Evolutionary conservation across 805 yeast species (phyloP).

Genomic region (Yueomyces sinensis): DNA sequence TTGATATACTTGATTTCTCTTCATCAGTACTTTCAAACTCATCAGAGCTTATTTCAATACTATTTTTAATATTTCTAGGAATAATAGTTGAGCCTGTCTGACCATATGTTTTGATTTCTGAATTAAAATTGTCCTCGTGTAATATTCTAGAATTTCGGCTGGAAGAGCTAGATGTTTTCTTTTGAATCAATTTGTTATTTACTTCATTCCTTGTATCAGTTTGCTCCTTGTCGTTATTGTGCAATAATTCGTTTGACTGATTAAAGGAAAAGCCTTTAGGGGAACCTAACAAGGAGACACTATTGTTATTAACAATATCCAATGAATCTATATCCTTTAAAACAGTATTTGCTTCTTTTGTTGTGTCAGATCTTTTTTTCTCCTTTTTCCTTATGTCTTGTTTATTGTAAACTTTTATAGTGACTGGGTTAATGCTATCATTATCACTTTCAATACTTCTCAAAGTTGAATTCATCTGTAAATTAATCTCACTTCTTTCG

Average conservation of each 20-base stretch:
- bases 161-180: not conserved
- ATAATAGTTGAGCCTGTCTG: no score
- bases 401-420: not conserved
- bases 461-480: not conserved
- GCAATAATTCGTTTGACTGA: not conserved
- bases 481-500: not conserved
- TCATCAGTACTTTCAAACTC: not conserved
- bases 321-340: no score
- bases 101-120: no score
- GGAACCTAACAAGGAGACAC: not conserved
- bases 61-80: not conserved
- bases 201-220: not conserved
- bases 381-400: not conserved
- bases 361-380: not conserved
- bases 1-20: not conserved
- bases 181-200: not conserved
- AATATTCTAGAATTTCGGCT: not conserved
- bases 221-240: not conserved
- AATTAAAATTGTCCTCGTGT: not conserved
- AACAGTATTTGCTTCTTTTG: not conserved
- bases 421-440: no score
- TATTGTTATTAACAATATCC: no score
- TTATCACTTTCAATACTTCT: not conserved
- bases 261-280: not conserved
- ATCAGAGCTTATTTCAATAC: not conserved